These are phyloP conservation scores for Coniosporium tulheliwenetii DNA, from an alignment of 2,329 filamentous ascomycete species.

Conservation along the genomic window DNA sequence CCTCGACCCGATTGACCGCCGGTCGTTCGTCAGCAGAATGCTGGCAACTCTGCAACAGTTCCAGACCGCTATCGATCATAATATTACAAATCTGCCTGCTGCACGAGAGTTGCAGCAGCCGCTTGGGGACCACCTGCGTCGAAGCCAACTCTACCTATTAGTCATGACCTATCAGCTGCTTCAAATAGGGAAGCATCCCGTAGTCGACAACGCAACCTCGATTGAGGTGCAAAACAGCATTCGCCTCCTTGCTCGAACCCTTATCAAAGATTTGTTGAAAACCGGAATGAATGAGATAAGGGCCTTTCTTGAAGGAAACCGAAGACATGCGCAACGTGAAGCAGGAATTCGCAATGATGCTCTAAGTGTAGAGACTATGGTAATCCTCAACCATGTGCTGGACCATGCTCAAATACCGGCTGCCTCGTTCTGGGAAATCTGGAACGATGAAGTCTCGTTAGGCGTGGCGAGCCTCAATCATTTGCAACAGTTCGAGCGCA, in stretches of 20 bases:
- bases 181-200: constrained; percentile 14
- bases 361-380: constrained; percentile 27
- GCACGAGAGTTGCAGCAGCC: background rate
- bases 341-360: constrained; percentile 30
- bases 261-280: constrained; percentile 19
- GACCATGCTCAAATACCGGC: constrained; percentile 12
- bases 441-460: constrained; percentile 18
- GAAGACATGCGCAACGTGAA: constrained; percentile 24
- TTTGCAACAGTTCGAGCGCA: constrained; percentile 17
- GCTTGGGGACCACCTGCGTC: constrained; percentile 3
- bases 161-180: constrained; percentile 14
- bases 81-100: background rate
- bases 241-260: constrained; percentile 16
- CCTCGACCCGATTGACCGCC: constrained; percentile 37
- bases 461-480: constrained; percentile 8
- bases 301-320: constrained; percentile 29
- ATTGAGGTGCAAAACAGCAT: constrained; percentile 15
- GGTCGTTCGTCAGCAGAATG: constrained; percentile 26
- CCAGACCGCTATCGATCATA: constrained; percentile 7
- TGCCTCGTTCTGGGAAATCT: constrained; percentile 26
- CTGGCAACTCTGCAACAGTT: constrained; percentile 23
- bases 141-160: constrained; percentile 14
- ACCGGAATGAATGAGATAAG: constrained; percentile 21
- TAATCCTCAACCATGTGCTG: constrained; percentile 30
- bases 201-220: constrained; percentile 6